phyloP scores from a whole-genome alignment of 805 yeast genomes.

The Yamadazyma scolyti region DNA sequence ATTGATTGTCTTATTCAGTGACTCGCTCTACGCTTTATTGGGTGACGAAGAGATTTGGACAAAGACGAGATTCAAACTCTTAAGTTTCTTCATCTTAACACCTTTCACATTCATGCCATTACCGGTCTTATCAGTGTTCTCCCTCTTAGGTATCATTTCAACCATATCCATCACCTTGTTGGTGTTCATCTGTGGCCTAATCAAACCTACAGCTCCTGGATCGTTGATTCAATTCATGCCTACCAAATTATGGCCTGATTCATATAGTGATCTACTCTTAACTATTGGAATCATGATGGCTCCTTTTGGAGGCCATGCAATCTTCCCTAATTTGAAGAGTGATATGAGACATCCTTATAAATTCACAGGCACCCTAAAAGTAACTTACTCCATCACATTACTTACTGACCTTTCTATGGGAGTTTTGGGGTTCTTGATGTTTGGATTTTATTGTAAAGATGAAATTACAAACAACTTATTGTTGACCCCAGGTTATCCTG shows the following conservation, averaged over 20 bases:
- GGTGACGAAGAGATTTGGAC: constrained; percentile 38
- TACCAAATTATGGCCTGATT: constrained; percentile 64
- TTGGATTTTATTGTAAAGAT: constrained; percentile 46
- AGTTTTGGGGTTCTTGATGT: constrained; percentile 60
- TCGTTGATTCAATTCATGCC: constrained; percentile 62
- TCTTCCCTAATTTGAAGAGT: constrained; percentile 70
- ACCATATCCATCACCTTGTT: constrained; percentile 53
- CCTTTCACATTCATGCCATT: constrained; percentile 83
- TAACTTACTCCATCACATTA: constrained; percentile 60
- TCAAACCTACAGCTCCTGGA: constrained; percentile 65
- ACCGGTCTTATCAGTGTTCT: constrained; percentile 57
- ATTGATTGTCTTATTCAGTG: constrained; percentile 77
- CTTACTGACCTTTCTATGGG: constrained; percentile 63
- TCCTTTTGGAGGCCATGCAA: constrained; percentile 84
- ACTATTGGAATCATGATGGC: constrained; percentile 67
- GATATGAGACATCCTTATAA: constrained; percentile 72
- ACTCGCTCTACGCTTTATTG: constrained; percentile 68
- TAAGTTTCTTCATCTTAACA: constrained; percentile 67
- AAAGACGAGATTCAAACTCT: constrained; percentile 51
- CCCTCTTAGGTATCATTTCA: constrained; percentile 14
- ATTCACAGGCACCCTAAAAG: constrained; percentile 48
- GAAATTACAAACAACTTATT: constrained; percentile 51
- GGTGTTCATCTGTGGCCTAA: constrained; percentile 60
- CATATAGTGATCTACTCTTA: constrained; percentile 48
- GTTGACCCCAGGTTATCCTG: constrained; percentile 45